phyloP scores from a whole-genome alignment of 2,329 filamentous ascomycete species.

The Verticillium isaacii region DNA sequence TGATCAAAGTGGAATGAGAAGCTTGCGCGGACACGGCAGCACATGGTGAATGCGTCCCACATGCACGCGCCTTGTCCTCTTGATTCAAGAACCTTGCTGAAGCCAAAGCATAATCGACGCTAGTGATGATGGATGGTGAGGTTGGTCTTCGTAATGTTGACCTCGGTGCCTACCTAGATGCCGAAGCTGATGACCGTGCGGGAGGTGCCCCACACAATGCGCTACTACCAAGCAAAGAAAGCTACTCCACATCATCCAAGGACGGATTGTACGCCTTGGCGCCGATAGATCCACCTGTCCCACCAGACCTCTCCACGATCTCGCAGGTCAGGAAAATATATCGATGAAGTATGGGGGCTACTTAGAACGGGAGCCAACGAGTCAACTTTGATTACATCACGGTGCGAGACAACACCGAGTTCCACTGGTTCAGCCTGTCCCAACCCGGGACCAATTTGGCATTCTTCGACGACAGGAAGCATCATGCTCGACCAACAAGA shows the following conservation, averaged over 20 bases:
- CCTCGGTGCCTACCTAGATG: background rate
- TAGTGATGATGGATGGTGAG: background rate
- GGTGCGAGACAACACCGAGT: too few species aligned
- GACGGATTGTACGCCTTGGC: too few species aligned
- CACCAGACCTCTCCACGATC: background rate
- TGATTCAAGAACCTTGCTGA: too few species aligned
- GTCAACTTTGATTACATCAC: too few species aligned
- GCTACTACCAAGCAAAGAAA: too few species aligned
- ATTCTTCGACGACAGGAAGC: background rate
- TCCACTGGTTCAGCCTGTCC: too few species aligned
- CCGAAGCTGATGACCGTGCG: background rate
- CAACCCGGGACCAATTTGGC: too few species aligned
- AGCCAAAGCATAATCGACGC: background rate
- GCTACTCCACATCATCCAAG: background rate
- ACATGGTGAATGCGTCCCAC: too few species aligned
- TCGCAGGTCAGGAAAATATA: background rate
- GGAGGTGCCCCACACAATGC: background rate
- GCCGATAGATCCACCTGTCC: background rate
- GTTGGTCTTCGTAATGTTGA: background rate
- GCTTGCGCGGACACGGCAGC: too few species aligned
- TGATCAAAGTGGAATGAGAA: background rate
- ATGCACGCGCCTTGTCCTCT: too few species aligned
- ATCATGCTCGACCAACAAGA: constrained; percentile 26
- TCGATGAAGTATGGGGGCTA: background rate
- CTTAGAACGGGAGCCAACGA: background rate